Conservation (phyloP, 1,139 yeast genomes). For the Yamadazyma diospyri region DNA sequence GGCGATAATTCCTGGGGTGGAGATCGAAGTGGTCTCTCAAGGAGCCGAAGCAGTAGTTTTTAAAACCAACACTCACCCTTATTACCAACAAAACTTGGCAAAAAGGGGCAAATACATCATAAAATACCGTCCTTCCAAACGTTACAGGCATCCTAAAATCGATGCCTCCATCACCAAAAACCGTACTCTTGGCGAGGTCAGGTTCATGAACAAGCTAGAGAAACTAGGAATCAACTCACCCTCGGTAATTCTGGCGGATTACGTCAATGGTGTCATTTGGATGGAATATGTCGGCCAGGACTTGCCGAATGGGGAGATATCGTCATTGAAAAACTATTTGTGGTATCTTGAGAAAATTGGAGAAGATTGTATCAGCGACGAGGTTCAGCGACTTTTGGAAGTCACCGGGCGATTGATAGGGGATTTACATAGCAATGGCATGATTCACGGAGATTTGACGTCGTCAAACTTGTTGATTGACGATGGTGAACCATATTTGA, state of each 20-base stretch:
- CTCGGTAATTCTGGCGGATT: conserved; percentile 65
- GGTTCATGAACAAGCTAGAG: conserved; percentile 62
- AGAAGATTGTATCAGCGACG: conserved; percentile 26
- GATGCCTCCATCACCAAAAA: conserved; percentile 75
- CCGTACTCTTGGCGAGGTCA: conserved; percentile 81
- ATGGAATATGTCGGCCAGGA: conserved; percentile 70
- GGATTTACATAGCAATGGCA: conserved; percentile 66
- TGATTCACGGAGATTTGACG: conserved; percentile 94
- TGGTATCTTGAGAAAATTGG: conserved; percentile 53
- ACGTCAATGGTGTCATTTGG: conserved; percentile 80
- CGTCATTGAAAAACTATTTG: conserved; percentile 67
- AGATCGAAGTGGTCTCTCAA: conserved; percentile 63
- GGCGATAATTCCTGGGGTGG: conserved; percentile 42
- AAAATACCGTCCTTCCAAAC: conserved; percentile 85
- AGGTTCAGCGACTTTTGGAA: conserved; percentile 40
- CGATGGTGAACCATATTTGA: conserved; percentile 53
- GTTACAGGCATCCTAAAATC: conserved; percentile 81
- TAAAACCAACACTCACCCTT: conserved; percentile 65
- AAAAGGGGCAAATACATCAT: conserved; percentile 46
- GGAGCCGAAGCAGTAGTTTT: conserved; percentile 96
- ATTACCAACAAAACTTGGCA: conserved; percentile 18
- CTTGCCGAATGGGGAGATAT: conserved; percentile 45
- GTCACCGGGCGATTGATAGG: conserved; percentile 72
- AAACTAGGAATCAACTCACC: conserved; percentile 65
- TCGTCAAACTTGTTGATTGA: conserved; percentile 75